Evolutionary conservation across 805 yeast species (phyloP).

Genomic region (Yamadazyma kitorensis): DNA sequence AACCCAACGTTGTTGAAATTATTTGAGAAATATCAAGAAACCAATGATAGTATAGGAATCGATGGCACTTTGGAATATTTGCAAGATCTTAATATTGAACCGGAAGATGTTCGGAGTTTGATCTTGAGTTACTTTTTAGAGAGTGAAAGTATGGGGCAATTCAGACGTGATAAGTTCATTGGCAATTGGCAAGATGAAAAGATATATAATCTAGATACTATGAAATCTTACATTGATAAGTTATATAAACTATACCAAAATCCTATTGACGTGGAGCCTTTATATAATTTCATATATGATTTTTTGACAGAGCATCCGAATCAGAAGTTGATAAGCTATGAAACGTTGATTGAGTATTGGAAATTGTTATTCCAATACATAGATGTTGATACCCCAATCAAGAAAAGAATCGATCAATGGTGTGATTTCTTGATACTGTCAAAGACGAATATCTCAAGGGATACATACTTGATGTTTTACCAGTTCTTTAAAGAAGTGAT

Average conservation of each 20-base stretch:
- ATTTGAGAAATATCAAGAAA: conserved; percentile 32
- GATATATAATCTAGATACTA: conserved; percentile 34
- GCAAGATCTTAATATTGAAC: conserved; percentile 61
- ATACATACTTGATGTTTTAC: conserved; percentile 82
- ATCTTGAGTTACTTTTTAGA: conserved; percentile 68
- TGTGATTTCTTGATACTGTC: conserved; percentile 47
- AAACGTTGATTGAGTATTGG: conserved; percentile 78
- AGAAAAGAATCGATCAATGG: conserved; percentile 53
- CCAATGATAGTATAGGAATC: conserved; percentile 51
- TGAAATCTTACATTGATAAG: conserved; percentile 35
- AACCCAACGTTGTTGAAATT: conserved; percentile 24
- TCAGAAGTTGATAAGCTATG: conserved; percentile 54
- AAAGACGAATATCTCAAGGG: conserved; percentile 56
- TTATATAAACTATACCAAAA: conserved; percentile 5
- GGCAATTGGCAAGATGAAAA: conserved; percentile 51
- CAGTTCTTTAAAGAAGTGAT: conserved; percentile 57
- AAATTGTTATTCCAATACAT: conserved; percentile 49
- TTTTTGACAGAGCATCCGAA: conserved; percentile 58
- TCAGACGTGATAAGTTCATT: conserved; percentile 49
- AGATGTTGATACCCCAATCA: conserved; percentile 3
- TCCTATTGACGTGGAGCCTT: conserved; percentile 43
- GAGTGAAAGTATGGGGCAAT: conserved; percentile 65
- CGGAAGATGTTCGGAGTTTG: conserved; percentile 72
- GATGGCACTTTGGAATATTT: conserved; percentile 77
- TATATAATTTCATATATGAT: conserved; percentile 71